Evolutionary conservation across 2,329 filamentous ascomycete species (phyloP), one percentile per base, ranked within the genome.

Genomic region (Fusarium bulbicola): DNA sequence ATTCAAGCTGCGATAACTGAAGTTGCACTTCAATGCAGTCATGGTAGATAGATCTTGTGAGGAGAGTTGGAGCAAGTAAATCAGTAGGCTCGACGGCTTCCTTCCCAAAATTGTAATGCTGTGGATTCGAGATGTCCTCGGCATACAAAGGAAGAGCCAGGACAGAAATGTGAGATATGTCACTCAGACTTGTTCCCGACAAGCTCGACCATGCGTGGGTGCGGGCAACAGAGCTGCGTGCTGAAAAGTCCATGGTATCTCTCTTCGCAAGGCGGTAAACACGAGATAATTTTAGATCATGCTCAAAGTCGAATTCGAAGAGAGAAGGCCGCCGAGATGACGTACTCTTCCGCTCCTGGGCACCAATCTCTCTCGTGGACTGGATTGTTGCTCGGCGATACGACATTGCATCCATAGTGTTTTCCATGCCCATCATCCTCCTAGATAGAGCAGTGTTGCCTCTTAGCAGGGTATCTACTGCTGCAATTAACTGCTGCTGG

Each of bases 51-150:
- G 42, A 45, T 26, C 42, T 26, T 2, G 42, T 26, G 1, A 20
- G 11, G 2, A 14, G 6, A 6, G 24, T 45, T 26, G 24, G 7
- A 26, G 5, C 12, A 9, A 45, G 42, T 14, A 14, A 14, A 20
- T 7, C 0, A 2, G 4, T 2, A 26, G 12, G 43, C 7, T 45
- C 12, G 24, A 45, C 2, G 0, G 3, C 0, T 1, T 45, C 12
- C 4, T 20, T 7, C 12, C 8, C 43, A 45, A 45, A 45, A 0
- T 20, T 20, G 8, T 45, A 45, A 20, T 45, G 43, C 4, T 45
- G 7, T 2, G 24, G 43, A 20, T 45, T 45, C 0, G 43, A 45
- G 24, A 45, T 45, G 43, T 45, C 43, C 43, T 45, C 43, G 2
- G 10, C 24, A 1, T 45, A 45, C 24, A 45, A 20, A 7, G 43